A percentile compares a stretch with the other conserved stretches of the same genome.
Evolutionary conservation across 2,329 filamentous ascomycete genomes (phyloP).

Genomic region (Ophiocordyceps unilateralis): DNA sequence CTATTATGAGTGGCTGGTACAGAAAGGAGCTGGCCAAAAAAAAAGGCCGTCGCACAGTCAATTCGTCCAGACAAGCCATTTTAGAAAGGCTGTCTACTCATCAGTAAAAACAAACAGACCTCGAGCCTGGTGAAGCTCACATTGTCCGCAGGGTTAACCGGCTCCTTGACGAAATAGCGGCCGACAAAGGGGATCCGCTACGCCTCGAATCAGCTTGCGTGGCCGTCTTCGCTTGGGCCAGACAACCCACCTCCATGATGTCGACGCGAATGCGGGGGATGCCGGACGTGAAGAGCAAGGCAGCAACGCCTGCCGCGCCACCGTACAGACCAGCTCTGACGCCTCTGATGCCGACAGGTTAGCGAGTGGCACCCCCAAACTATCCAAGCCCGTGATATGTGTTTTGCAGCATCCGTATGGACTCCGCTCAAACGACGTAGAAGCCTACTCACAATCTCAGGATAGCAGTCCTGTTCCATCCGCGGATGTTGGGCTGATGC

Average conservation of each 20-base stretch:
- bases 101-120: constrained; percentile 7
- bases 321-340: constrained; percentile 30
- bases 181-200: constrained; percentile 40
- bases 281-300: constrained; percentile 44
- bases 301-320: constrained; percentile 36
- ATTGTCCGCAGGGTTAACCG: constrained; percentile 43
- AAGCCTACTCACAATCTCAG: constrained; percentile 33
- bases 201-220: not conserved
- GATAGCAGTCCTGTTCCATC: constrained; percentile 26
- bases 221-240: not conserved
- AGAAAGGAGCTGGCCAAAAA: constrained; percentile 13
- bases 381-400: not conserved
- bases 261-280: constrained; percentile 43
- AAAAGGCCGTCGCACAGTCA: constrained; percentile 6
- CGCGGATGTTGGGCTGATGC: constrained; percentile 35
- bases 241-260: constrained; percentile 32
- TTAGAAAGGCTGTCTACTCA: constrained; percentile 21
- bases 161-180: constrained; percentile 31
- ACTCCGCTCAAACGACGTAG: not conserved
- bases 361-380: not conserved
- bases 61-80: constrained; percentile 10
- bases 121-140: constrained; percentile 22
- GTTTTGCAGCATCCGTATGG: not conserved
- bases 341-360: constrained; percentile 1
- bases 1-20: constrained; percentile 6